These are phyloP conservation scores for Hymenoscyphus fraxineus DNA, from an alignment of 2,329 filamentous ascomycete genomes.

Conservation along the genomic window DNA sequence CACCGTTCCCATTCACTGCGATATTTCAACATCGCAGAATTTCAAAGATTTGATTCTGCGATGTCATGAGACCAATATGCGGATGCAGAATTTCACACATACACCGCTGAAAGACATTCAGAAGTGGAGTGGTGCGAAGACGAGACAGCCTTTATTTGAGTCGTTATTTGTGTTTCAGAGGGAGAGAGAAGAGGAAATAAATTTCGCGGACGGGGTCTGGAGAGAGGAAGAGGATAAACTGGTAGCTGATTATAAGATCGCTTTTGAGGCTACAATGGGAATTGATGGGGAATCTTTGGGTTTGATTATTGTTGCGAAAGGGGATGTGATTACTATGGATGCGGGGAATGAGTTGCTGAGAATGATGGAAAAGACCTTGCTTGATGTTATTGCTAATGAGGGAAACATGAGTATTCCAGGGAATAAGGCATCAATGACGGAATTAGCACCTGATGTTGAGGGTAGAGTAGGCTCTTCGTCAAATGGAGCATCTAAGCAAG, in stretches of 20 bases:
- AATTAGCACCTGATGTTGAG: background rate
- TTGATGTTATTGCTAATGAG: conserved; percentile 16
- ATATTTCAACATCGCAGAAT: conserved; percentile 42
- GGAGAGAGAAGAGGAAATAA: conserved; percentile 25
- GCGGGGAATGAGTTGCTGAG: conserved; percentile 40
- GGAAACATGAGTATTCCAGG: conserved; percentile 10
- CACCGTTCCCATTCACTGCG: conserved; percentile 69
- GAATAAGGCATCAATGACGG: background rate
- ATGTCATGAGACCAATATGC: conserved; percentile 69
- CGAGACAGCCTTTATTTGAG: conserved; percentile 65
- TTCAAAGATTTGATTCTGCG: conserved; percentile 58
- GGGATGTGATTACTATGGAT: conserved; percentile 37
- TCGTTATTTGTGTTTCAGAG: conserved; percentile 78
- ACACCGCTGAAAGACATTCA: conserved; percentile 74
- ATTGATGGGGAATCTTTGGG: conserved; percentile 44
- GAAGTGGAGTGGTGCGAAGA: conserved; percentile 63
- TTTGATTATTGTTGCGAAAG: conserved; percentile 58
- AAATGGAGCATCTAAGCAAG: background rate
- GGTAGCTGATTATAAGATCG: conserved; percentile 53
- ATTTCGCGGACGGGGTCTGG: conserved; percentile 47
- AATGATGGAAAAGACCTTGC: conserved; percentile 37
- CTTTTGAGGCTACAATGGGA: conserved; percentile 66
- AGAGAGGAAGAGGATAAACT: conserved; percentile 43
- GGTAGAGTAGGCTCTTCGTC: background rate
- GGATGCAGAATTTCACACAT: conserved; percentile 69